These are phyloP conservation scores for Fusarium globosum DNA, from an alignment of 2,329 filamentous ascomycete species.

Conservation along the genomic window DNA sequence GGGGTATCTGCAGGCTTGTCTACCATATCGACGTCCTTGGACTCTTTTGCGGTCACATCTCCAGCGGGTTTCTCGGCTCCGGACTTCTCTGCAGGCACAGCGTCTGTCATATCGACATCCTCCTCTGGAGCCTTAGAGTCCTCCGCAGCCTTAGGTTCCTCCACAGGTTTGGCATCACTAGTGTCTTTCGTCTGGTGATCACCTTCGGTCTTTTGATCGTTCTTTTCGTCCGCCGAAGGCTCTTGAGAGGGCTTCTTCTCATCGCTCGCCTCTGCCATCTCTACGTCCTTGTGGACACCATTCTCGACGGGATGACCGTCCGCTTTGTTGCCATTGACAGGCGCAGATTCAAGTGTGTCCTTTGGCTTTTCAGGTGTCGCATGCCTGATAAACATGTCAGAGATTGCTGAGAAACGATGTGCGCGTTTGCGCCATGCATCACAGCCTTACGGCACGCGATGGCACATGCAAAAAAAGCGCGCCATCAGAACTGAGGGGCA, in stretches of 20 bases:
- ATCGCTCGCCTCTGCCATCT: slow-evolving; percentile 35
- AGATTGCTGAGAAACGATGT: slow-evolving; percentile 17
- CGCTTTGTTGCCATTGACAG: slow-evolving; percentile 43
- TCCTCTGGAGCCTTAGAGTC: slow-evolving; percentile 5
- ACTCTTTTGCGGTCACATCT: slow-evolving; percentile 11
- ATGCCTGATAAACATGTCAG: slow-evolving; percentile 46
- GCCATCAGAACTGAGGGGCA: slow-evolving; percentile 12
- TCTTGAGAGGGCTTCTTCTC: slow-evolving; percentile 23
- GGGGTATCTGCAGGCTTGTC: slow-evolving; percentile 36
- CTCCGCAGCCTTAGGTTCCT: background rate
- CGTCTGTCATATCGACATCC: slow-evolving; percentile 33
- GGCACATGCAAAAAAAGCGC: slow-evolving; percentile 13
- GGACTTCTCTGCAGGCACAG: slow-evolving; percentile 10
- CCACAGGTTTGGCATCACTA: slow-evolving; percentile 5
- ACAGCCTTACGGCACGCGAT: slow-evolving; percentile 20
- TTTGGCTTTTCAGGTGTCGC: slow-evolving; percentile 40
- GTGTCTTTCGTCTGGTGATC: slow-evolving; percentile 8
- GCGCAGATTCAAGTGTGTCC: slow-evolving; percentile 37
- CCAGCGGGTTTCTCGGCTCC: slow-evolving; percentile 2
- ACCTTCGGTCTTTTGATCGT: slow-evolving; percentile 30
- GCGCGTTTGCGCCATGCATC: background rate
- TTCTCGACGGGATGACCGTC: slow-evolving; percentile 41
- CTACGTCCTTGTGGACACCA: slow-evolving; percentile 40
- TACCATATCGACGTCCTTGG: slow-evolving; percentile 44
- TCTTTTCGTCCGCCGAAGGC: slow-evolving; percentile 11